These are phyloP conservation scores for Aspergillus felis DNA, from an alignment of 2,329 filamentous ascomycete genomes.

Conservation along the genomic window DNA sequence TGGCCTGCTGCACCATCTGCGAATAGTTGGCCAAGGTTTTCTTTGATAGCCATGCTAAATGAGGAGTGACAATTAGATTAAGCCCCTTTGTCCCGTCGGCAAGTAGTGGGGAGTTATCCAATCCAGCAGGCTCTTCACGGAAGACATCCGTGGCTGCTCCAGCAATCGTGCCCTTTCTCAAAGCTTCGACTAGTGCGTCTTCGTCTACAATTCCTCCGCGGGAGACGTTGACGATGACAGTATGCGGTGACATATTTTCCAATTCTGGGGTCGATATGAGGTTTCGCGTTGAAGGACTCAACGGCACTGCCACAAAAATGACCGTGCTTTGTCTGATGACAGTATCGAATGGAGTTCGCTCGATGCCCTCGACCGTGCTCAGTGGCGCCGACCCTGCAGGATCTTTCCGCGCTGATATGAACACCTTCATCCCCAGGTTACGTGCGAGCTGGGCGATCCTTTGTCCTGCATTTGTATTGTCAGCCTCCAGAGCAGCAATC, in stretches of 20 bases:
- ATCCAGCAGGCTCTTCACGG: slow-evolving; percentile 44
- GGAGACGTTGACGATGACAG: slow-evolving; percentile 48
- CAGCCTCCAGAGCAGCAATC: slow-evolving; percentile 3
- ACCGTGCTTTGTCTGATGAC: slow-evolving; percentile 28
- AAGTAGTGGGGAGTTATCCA: slow-evolving; percentile 42
- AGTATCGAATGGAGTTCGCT: slow-evolving; percentile 25
- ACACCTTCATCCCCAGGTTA: slow-evolving; percentile 47
- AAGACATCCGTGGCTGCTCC: slow-evolving; percentile 53
- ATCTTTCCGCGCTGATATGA: slow-evolving; percentile 47
- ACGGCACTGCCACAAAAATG: slow-evolving; percentile 29
- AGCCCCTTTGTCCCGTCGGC: slow-evolving; percentile 42
- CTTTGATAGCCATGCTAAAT: slow-evolving; percentile 52
- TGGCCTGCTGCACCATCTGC: slow-evolving; percentile 42
- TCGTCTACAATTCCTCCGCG: slow-evolving; percentile 52
- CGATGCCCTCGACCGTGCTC: slow-evolving; percentile 5
- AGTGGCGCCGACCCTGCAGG: slow-evolving; percentile 10
- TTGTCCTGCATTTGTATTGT: slow-evolving; percentile 24
- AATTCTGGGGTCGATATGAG: slow-evolving; percentile 40
- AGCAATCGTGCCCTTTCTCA: slow-evolving; percentile 44
- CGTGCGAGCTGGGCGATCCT: slow-evolving; percentile 43
- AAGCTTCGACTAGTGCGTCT: slow-evolving; percentile 42
- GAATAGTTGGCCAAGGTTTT: slow-evolving; percentile 47
- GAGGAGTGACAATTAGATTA: slow-evolving; percentile 51
- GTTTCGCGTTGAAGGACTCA: slow-evolving; percentile 29
- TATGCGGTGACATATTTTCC: slow-evolving; percentile 41